These are phyloP conservation scores for Russula ochroleuca DNA, from an alignment of 768 basidiomycete genomes.

Conservation along the genomic window DNA sequence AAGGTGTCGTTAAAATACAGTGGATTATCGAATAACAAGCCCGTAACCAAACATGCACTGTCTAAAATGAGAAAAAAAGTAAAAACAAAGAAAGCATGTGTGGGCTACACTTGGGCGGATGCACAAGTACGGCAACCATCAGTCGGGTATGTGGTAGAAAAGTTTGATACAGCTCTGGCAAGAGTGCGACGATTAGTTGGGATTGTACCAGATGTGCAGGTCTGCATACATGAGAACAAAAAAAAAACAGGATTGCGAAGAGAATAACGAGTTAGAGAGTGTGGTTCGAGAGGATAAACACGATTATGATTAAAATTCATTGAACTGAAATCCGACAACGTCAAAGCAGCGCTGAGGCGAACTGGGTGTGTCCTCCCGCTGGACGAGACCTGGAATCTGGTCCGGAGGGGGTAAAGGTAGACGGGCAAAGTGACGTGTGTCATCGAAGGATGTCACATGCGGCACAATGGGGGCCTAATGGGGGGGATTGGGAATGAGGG, in stretches of 20 bases:
- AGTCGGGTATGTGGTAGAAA: slow-evolving; percentile 19
- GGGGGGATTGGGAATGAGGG: slow-evolving; percentile 12
- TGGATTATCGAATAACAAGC: neutral
- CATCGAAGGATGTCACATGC: slow-evolving; percentile 70
- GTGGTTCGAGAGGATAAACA: slow-evolving; percentile 11
- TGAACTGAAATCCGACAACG: slow-evolving; percentile 64
- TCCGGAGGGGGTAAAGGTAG: slow-evolving; percentile 70
- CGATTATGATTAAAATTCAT: slow-evolving; percentile 54
- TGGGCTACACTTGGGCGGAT: slow-evolving; percentile 20
- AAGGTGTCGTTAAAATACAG: slow-evolving; percentile 13
- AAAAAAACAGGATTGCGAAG: neutral
- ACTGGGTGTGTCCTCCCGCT: slow-evolving; percentile 31
- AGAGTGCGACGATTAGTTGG: slow-evolving; percentile 17
- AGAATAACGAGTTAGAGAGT: slow-evolving; percentile 4
- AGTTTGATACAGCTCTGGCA: slow-evolving; percentile 23
- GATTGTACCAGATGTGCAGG: slow-evolving; percentile 4
- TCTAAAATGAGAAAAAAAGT: slow-evolving; percentile 1
- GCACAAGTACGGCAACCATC: slow-evolving; percentile 19
- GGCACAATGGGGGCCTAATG: slow-evolving; percentile 81
- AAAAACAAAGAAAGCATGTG: neutral
- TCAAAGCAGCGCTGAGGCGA: slow-evolving; percentile 59
- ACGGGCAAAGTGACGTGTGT: slow-evolving; percentile 82
- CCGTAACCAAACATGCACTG: neutral
- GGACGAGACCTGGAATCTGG: slow-evolving; percentile 74
- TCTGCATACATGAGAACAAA: neutral